Base-by-base conservation (phyloP, 1,284 basidiomycete species). In the Rhizoctonia solani region DNA sequence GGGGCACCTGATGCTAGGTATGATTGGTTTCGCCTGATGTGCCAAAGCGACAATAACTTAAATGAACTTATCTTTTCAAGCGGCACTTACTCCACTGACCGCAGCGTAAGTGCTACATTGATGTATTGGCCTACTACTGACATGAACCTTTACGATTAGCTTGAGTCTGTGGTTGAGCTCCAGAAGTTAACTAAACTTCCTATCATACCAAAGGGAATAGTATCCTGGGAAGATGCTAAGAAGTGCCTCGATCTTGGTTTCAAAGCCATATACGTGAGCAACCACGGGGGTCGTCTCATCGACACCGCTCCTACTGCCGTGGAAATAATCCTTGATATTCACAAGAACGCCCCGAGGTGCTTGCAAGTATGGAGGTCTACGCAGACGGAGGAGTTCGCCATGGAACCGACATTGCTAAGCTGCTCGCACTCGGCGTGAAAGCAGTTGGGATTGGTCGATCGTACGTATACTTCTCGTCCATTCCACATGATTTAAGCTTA, bases 261-360 rank as follows among this genome's bases (percentile, higher is more conserved):
- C 63, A 71, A 70, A 27, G 78, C 77, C 2, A 73, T 78, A 14
- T 75, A 76, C 39, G 70, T 80, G 6, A 76, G 74, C 6, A 79
- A 78, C 68, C 77, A 78, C 58, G 78, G 77, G 30, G 77, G 78
- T 11, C 73, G 78, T 32, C 74, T 76, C 30, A 72, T 78, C 49
- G 78, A 80, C 67, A 75, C 75, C 34, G 75, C 74, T 14, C 74
- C 75, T 23, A 75, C 77, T 5, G 58, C 76, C 1, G 72, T 77
- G 25, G 76, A 78, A 56, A 72, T 76, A 16, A 72, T 78, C 4
- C 68, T 76, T 39, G 76, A 77, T 50, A 76, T 76, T 63, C 71
- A 71, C 34, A 72, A 72, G 63, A 70, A 76, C 54, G 73, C 72
- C 11, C 74, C 74, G 5, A 72, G 75, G 58, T 73, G 75, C 8